Base-by-base conservation (phyloP, 495 filamentous ascomycete genomes). In the Aspergillus campestris region DNA sequence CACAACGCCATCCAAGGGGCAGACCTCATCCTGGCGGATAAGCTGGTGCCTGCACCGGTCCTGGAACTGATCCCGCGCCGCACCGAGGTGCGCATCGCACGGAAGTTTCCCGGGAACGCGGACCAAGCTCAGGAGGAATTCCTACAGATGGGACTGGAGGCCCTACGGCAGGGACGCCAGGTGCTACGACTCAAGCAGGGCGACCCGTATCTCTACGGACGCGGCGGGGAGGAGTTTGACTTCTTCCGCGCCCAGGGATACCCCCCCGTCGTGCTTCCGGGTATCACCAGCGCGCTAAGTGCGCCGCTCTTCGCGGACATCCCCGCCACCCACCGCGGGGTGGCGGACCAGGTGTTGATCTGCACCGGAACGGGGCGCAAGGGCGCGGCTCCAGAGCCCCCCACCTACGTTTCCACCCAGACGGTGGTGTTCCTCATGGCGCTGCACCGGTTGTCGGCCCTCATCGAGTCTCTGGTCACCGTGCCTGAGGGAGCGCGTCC, bases 371-470 rank as follows among this genome's bases (percentile, higher is more conserved):
- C 94, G 0, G 92, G 92, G 8, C 75, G 91, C 53, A 94, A 92
- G 67, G 92, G 94, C n/a, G 82, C 78, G 44, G 71, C 86, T 2
- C 87, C 88, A 0, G 71, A 77, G 14, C 87, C 88, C 34, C 94
- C 92, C 0, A 80, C 82, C 50, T 95, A 80, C 57, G 79, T 90
- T 2, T 60, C 65, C 0, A 83, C 76, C 3, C 75, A 89, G 47
- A 98, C 92, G 0, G 86, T 89, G 5, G 84, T 98, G n/a, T 95
- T 96, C 45, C 64, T 98, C 27, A 98, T 98, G 92, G 86, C 89
- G 29, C 66, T 98, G 47, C 92, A 98, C 67, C 78, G 92, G 11
- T 77, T 98, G 1, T 72, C 59, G 11, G 80, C 77, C 5, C 66
- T 98, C 0, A 74, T 96, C 3, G 71, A 69, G 3, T 78, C 82